A percentile compares a stretch with the other conserved stretches of the same genome.
Evolutionary conservation across 73 alveolate species (phyloP).

Genomic region (Stentor coeruleus): DNA sequence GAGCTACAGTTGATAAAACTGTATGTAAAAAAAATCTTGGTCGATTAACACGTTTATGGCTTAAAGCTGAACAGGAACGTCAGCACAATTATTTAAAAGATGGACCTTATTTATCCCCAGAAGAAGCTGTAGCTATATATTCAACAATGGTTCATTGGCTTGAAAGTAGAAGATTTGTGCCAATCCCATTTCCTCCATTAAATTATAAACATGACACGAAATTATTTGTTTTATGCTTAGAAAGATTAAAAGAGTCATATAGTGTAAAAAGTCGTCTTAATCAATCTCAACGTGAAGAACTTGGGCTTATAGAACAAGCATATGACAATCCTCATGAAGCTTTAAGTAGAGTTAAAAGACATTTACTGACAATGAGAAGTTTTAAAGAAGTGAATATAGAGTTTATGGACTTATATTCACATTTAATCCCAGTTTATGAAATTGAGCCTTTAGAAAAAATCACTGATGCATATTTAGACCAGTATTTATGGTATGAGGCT

Average conservation of each 20-base stretch:
- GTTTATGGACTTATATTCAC: slow-evolving; percentile 98
- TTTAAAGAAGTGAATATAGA: slow-evolving; percentile 99
- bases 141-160: slow-evolving; percentile 98
- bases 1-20: slow-evolving; percentile 99
- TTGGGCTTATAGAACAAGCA: slow-evolving; percentile 99
- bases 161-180: slow-evolving; percentile 95
- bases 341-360: slow-evolving; percentile 98
- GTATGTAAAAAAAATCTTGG: slow-evolving; percentile 99
- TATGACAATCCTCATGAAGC: slow-evolving; percentile 99
- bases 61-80: slow-evolving; percentile 98
- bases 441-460: slow-evolving; percentile 99
- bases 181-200: slow-evolving; percentile 99
- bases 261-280: slow-evolving; percentile 90
- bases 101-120: slow-evolving; percentile 99
- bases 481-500: slow-evolving; percentile 99
- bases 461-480: slow-evolving; percentile 99
- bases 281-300: slow-evolving; percentile 98
- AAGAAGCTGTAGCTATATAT: slow-evolving; percentile 99
- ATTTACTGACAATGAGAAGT: slow-evolving; percentile 96
- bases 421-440: slow-evolving; percentile 98
- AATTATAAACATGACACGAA: slow-evolving; percentile 99
- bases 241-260: slow-evolving; percentile 99
- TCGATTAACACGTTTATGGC: slow-evolving; percentile 97
- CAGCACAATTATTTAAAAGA: slow-evolving; percentile 99
- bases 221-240: slow-evolving; percentile 95